These are phyloP conservation scores for Colletotrichum sp. DNA, from an alignment of 2,329 filamentous ascomycete genomes.

Conservation along the genomic window DNA sequence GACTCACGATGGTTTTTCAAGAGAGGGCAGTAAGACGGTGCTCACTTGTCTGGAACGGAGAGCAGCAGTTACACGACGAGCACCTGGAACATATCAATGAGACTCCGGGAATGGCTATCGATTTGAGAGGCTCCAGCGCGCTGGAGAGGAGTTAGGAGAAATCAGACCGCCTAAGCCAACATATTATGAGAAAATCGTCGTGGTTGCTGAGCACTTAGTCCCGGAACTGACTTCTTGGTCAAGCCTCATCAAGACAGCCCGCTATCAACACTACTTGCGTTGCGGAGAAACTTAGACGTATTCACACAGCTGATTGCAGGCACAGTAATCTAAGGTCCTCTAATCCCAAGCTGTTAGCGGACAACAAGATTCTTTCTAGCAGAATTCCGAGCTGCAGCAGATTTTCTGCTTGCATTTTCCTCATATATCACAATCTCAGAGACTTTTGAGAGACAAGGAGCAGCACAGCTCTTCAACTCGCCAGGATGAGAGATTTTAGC, in stretches of 20 bases:
- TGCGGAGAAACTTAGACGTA: accelerated
- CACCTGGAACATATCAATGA: neutral
- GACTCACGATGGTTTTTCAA: neutral
- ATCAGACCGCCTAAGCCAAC: neutral
- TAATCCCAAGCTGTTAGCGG: neutral
- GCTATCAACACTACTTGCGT: neutral
- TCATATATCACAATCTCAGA: accelerated
- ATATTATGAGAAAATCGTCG: neutral
- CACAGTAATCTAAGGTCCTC: neutral
- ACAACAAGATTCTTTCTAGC: neutral
- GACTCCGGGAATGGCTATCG: neutral
- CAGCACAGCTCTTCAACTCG: accelerated
- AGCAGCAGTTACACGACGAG: accelerated
- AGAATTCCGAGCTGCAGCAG: accelerated
- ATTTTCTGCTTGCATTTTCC: neutral
- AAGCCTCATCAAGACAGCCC: neutral
- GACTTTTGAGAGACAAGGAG: neutral
- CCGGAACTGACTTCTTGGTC: neutral
- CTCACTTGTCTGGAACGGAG: accelerated
- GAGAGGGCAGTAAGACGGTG: neutral
- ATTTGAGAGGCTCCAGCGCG: accelerated
- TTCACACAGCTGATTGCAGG: accelerated
- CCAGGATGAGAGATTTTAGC: no score
- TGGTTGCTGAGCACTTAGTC: neutral
- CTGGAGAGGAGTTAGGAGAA: neutral